Evolutionary conservation across 139 green algal species (phyloP).

Genomic region (Protoeuglena noctilucae): DNA sequence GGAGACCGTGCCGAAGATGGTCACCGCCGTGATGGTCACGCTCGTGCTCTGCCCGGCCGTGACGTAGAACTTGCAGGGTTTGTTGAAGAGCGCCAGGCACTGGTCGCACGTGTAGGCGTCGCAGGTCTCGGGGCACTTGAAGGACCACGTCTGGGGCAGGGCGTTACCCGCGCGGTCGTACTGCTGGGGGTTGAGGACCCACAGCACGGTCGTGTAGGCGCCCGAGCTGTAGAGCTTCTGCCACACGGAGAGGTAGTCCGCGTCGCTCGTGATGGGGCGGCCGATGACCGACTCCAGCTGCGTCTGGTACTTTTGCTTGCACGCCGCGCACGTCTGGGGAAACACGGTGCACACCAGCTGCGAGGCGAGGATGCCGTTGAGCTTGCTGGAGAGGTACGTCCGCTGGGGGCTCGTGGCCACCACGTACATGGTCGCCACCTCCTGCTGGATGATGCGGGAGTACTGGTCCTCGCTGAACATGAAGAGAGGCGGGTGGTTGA

Average conservation of each 20-base stretch:
- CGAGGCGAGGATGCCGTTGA: background rate
- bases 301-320: background rate
- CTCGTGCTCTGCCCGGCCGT: background rate
- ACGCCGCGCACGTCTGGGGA: slow-evolving; percentile 1
- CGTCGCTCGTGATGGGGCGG: no score
- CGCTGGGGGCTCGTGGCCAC: background rate
- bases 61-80: slow-evolving; percentile 1
- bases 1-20: background rate
- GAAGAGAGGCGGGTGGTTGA: background rate
- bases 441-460: background rate
- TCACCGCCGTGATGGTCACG: slow-evolving; percentile 1
- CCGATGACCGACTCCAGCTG: slow-evolving; percentile 3
- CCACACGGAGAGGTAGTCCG: no score
- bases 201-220: no score
- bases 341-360: background rate
- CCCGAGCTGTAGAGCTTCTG: no score
- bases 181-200: slow-evolving; percentile 4
- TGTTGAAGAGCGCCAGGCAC: slow-evolving; percentile 4
- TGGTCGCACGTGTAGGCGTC: slow-evolving; percentile 6
- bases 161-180: background rate
- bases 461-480: background rate
- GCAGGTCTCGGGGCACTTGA: slow-evolving; percentile 7
- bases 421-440: background rate
- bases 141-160: slow-evolving; percentile 1
- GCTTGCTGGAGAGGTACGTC: background rate